These are phyloP conservation scores for Canna indica DNA, from an alignment of 176 grass and related monocot genomes.

Conservation along the genomic window DNA sequence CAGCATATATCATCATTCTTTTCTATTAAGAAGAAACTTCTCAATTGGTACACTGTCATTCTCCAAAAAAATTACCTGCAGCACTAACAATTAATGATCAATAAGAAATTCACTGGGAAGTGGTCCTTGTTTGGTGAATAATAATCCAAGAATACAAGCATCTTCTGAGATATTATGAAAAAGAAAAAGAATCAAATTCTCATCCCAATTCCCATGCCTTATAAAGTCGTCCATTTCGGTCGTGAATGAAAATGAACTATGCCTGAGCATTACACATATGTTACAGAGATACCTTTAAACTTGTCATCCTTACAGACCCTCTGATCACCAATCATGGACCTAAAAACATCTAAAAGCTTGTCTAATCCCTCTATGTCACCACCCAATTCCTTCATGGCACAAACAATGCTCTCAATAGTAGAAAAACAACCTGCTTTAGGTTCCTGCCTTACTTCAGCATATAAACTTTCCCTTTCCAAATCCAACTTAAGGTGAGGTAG, in stretches of 20 bases:
- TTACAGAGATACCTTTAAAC: not conserved
- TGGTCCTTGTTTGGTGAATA: not conserved
- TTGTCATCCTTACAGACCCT: constrained; percentile 64
- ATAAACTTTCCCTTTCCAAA: constrained; percentile 47
- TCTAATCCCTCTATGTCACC: constrained; percentile 46
- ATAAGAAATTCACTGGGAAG: not conserved
- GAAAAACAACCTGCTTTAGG: constrained; percentile 75
- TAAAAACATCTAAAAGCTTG: constrained; percentile 58
- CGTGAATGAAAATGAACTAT: not conserved
- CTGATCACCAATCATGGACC: constrained; percentile 83
- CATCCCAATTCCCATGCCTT: not conserved
- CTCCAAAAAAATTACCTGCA: not conserved
- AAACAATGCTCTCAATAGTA: constrained; percentile 85
- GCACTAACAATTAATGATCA: not conserved
- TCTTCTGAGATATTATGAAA: not conserved
- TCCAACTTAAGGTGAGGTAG: constrained; percentile 72
- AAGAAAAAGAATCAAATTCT: not conserved
- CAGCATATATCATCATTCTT: not conserved
- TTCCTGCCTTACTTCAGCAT: constrained; percentile 76
- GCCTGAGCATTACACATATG: not conserved
- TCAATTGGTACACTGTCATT: not conserved
- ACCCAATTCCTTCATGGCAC: constrained; percentile 60
- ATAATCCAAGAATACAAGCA: not conserved
- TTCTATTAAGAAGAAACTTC: not conserved
- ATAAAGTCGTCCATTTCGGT: not conserved